Evolutionary conservation across 2,329 filamentous ascomycete species (phyloP).

Genomic region (Sporothrix variecibatus): DNA sequence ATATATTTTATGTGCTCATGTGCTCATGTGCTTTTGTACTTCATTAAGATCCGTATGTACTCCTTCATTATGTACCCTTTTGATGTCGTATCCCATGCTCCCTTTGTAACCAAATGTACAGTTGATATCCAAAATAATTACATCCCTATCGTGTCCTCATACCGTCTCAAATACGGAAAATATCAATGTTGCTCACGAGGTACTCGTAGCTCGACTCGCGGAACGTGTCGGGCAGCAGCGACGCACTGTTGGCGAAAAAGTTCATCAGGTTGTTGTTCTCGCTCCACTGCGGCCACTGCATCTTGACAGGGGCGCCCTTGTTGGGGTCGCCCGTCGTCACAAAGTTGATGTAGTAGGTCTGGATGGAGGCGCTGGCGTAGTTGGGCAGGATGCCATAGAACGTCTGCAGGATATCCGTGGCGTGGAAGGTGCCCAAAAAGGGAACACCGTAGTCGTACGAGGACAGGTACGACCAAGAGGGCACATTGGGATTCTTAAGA

Average conservation of each 20-base stretch:
- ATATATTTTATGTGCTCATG: neutral
- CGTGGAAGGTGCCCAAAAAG: constrained; percentile 75
- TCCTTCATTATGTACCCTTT: neutral
- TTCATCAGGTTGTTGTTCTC: constrained; percentile 52
- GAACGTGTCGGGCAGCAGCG: constrained; percentile 37
- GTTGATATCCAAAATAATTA: neutral
- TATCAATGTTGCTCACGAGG: constrained; percentile 31
- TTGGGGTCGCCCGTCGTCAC: constrained; percentile 72
- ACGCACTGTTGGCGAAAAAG: constrained; percentile 40
- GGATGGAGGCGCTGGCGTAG: constrained; percentile 60
- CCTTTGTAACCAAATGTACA: neutral
- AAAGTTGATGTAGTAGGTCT: constrained; percentile 73
- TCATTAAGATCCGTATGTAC: neutral
- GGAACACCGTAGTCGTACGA: constrained; percentile 72
- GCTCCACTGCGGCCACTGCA: constrained; percentile 48
- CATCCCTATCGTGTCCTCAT: neutral
- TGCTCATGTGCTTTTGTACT: neutral
- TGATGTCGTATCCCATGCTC: neutral
- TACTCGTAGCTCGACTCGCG: constrained; percentile 33
- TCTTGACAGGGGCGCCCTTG: constrained; percentile 46
- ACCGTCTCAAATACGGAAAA: constrained; percentile 18
- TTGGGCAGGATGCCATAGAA: constrained; percentile 67
- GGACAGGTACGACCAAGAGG: constrained; percentile 73
- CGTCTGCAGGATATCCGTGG: constrained; percentile 66
- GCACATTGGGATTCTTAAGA: constrained; percentile 56